These are phyloP conservation scores for Agrocybe pediades DNA, from an alignment of 768 basidiomycete genomes.

Conservation along the genomic window DNA sequence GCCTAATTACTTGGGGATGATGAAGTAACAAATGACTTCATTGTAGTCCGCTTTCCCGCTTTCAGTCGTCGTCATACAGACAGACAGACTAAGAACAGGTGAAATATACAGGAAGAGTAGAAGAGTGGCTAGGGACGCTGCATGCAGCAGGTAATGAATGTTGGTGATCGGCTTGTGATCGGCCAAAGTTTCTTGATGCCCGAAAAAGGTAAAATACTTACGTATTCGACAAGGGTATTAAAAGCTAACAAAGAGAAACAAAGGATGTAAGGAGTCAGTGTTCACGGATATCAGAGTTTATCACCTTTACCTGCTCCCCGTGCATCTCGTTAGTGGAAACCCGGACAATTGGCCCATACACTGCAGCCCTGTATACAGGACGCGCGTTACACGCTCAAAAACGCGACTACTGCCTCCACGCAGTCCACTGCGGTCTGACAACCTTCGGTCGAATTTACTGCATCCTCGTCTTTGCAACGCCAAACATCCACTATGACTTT, in stretches of 20 bases:
- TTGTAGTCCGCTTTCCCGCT: too few species aligned
- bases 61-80: too few species aligned
- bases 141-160: neutral
- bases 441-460: neutral
- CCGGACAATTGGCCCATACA: conserved; percentile 19
- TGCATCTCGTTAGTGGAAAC: conserved; percentile 13
- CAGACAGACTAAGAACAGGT: too few species aligned
- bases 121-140: too few species aligned
- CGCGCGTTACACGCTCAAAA: conserved; percentile 1
- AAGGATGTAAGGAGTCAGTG: neutral
- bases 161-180: conserved; percentile 6
- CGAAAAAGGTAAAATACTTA: neutral
- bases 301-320: conserved; percentile 4
- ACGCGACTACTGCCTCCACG: neutral
- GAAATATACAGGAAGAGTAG: too few species aligned
- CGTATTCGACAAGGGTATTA: neutral
- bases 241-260: conserved; percentile 14
- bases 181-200: conserved; percentile 9
- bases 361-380: too few species aligned
- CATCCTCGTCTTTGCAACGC: too few species aligned
- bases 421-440: neutral
- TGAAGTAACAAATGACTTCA: too few species aligned
- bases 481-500: conserved; percentile 31
- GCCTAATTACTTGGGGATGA: too few species aligned
- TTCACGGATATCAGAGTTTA: conserved; percentile 1